These are phyloP conservation scores for Yamadazyma trypodendri DNA, from an alignment of 1,139 yeast genomes.

Conservation along the genomic window DNA sequence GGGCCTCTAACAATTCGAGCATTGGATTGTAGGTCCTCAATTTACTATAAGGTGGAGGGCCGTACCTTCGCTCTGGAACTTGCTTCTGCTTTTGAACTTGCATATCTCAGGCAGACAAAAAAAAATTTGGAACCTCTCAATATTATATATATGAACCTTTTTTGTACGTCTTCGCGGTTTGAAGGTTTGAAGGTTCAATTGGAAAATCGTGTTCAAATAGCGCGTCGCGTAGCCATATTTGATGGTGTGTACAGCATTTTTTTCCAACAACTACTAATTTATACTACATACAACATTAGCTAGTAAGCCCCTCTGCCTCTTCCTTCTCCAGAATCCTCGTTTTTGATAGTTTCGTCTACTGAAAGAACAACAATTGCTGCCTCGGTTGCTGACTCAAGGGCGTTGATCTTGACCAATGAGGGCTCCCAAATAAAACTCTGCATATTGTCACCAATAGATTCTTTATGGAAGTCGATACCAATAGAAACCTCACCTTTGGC, in stretches of 20 bases:
- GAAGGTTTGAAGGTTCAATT: slow-evolving; percentile 3
- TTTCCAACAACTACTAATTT: not conserved
- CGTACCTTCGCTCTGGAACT: slow-evolving; percentile 23
- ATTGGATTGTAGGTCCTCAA: slow-evolving; percentile 39
- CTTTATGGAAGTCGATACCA: slow-evolving; percentile 90
- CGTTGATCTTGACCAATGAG: slow-evolving; percentile 87
- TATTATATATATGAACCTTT: slow-evolving; percentile 5
- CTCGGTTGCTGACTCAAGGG: slow-evolving; percentile 95
- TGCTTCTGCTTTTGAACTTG: slow-evolving; percentile 5
- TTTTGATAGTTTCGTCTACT: slow-evolving; percentile 93
- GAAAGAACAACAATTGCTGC: slow-evolving; percentile 90
- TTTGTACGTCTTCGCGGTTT: slow-evolving; percentile 6
- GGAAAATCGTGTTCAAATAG: slow-evolving; percentile 8
- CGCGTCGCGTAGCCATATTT: slow-evolving; percentile 10
- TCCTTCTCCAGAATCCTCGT: slow-evolving; percentile 58
- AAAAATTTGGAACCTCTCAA: not conserved
- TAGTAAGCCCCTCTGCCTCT: slow-evolving; percentile 64
- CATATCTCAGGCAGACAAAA: slow-evolving; percentile 4
- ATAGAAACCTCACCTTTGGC: slow-evolving; percentile 90
- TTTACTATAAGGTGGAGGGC: slow-evolving; percentile 44
- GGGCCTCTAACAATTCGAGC: slow-evolving; percentile 49
- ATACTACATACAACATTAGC: slow-evolving; percentile 2
- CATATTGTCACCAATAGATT: slow-evolving; percentile 80
- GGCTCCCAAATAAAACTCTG: slow-evolving; percentile 97
- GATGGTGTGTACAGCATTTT: not conserved